Evolutionary conservation across 2,329 filamentous ascomycete species (phyloP).

Genomic region (Aspergillus melleus): DNA sequence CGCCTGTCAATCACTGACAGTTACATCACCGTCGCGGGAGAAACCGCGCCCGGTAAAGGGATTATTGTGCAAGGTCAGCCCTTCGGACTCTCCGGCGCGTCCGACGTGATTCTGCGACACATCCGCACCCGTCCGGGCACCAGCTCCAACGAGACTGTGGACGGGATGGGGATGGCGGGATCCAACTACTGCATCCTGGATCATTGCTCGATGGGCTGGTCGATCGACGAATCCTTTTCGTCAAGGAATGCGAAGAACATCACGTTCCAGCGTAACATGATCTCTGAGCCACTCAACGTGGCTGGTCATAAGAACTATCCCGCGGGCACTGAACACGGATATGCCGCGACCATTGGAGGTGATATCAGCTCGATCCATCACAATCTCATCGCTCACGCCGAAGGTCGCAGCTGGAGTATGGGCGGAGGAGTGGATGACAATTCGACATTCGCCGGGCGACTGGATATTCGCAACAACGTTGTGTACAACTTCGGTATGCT

Average conservation of each 20-base stretch:
- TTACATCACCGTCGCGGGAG: conserved; percentile 9
- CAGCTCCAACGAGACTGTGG: conserved; percentile 4
- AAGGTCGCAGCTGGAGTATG: conserved; percentile 14
- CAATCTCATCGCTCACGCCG: conserved; percentile 11
- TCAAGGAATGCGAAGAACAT: conserved; percentile 10
- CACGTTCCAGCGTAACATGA: conserved; percentile 14
- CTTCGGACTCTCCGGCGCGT: conserved; percentile 10
- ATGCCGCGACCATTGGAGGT: conserved; percentile 12
- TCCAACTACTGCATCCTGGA: conserved; percentile 13
- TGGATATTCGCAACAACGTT: conserved; percentile 14
- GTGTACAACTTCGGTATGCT: conserved; percentile 13
- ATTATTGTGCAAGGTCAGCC: conserved; percentile 11
- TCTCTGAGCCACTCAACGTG: conserved; percentile 11
- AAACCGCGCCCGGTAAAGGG: conserved; percentile 13
- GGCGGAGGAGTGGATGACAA: conserved; percentile 11
- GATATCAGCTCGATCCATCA: conserved; percentile 10
- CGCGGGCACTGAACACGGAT: conserved; percentile 9
- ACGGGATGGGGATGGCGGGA: conserved; percentile 12
- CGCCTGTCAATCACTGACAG: conserved; percentile 2
- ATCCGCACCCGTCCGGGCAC: conserved; percentile 7
- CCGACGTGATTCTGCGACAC: conserved; percentile 9
- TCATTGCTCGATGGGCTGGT: conserved; percentile 11
- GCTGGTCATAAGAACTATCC: conserved; percentile 13
- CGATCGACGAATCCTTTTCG: conserved; percentile 11
- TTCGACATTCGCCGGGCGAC: conserved; percentile 6